Conservation (phyloP, 148 eudicot species). For the Vaccinium darrowii region DNA sequence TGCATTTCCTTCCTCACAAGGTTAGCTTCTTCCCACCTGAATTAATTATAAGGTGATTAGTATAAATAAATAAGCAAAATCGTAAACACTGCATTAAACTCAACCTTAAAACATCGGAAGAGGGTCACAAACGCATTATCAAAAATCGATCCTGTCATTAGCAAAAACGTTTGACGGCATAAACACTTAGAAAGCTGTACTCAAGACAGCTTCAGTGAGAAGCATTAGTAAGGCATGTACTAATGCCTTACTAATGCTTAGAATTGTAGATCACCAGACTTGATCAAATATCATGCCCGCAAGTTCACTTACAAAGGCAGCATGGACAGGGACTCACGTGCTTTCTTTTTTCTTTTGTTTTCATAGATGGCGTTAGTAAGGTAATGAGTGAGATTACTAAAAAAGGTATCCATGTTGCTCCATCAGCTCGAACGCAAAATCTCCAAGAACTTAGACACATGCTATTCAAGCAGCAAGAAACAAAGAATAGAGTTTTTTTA, state of each 20-base stretch:
- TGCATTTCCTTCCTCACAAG: constrained; percentile 54
- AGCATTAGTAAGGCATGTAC: too few relatives aligned
- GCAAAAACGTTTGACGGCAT: too few relatives aligned
- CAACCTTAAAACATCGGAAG: not conserved
- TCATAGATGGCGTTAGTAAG: too few relatives aligned
- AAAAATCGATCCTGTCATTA: not conserved
- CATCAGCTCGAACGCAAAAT: too few relatives aligned
- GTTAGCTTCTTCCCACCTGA: constrained; percentile 62
- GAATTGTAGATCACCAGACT: not conserved
- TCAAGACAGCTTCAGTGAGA: too few relatives aligned
- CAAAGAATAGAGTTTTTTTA: not conserved
- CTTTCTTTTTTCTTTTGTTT: too few relatives aligned
- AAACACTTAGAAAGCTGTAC: too few relatives aligned
- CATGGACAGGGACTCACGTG: not conserved
- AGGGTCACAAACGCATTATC: not conserved
- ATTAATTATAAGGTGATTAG: not conserved
- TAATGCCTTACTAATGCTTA: too few relatives aligned
- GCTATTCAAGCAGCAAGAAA: not conserved
- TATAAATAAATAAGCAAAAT: not conserved
- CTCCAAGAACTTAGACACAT: not conserved
- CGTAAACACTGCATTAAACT: not conserved
- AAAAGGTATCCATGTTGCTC: too few relatives aligned
- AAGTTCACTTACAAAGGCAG: not conserved
- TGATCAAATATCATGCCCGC: not conserved
- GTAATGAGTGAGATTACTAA: too few relatives aligned